Evolutionary conservation across 2,329 filamentous ascomycete genomes (phyloP).

Genomic region (Scytalidium sp.): DNA sequence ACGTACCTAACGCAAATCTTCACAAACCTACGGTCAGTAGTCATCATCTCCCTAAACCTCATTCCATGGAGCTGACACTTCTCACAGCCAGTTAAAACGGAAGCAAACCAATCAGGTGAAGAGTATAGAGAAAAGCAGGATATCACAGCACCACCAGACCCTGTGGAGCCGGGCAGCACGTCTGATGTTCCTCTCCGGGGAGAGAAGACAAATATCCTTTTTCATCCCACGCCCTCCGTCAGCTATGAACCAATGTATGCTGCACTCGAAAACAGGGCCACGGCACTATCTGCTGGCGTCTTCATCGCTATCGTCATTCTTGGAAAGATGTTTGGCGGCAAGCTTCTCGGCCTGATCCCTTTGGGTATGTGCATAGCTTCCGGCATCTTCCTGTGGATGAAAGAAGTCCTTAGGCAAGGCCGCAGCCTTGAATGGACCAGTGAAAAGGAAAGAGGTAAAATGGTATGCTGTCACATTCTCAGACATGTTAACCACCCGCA

Average conservation of each 20-base stretch:
- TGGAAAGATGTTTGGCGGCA: constrained; percentile 76
- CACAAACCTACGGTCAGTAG: constrained; percentile 61
- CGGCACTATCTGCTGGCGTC: constrained; percentile 65
- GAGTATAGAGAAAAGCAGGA: constrained; percentile 87
- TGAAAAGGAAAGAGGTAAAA: constrained; percentile 81
- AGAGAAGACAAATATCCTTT: constrained; percentile 94
- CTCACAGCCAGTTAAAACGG: constrained; percentile 62
- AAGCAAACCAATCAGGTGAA: constrained; percentile 66
- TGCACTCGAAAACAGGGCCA: constrained; percentile 71
- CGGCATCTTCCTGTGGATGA: constrained; percentile 85
- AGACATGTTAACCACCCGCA: neutral
- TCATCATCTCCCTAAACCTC: neutral
- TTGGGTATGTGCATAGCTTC: constrained; percentile 69
- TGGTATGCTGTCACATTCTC: constrained; percentile 38
- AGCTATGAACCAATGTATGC: constrained; percentile 88
- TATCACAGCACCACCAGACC: constrained; percentile 85
- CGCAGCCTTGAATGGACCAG: constrained; percentile 84
- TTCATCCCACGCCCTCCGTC: constrained; percentile 88
- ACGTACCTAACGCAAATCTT: constrained; percentile 86
- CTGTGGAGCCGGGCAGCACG: constrained; percentile 75
- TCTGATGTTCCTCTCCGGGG: constrained; percentile 94
- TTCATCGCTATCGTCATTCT: constrained; percentile 72
- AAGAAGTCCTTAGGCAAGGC: constrained; percentile 79
- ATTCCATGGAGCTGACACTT: constrained; percentile 2
- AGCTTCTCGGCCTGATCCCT: constrained; percentile 72